These are phyloP conservation scores for Aureobasidium sp. DNA, from an alignment of 2,329 filamentous ascomycete species.

Conservation along the genomic window DNA sequence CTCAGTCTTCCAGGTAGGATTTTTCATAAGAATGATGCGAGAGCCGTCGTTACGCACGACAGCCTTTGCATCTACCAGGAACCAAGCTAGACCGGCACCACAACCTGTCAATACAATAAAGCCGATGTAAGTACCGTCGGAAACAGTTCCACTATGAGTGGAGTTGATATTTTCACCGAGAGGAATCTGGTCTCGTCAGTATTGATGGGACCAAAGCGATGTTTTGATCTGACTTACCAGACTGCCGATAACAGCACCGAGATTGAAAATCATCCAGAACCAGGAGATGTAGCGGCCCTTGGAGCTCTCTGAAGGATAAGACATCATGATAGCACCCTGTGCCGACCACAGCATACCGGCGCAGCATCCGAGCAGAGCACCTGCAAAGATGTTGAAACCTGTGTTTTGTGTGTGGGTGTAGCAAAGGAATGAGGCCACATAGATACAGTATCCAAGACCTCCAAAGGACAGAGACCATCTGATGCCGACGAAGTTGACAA, in stretches of 20 bases:
- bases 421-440: constrained; percentile 62
- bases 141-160: constrained; percentile 46
- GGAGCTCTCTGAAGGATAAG: constrained; percentile 70
- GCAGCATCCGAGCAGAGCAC: constrained; percentile 68
- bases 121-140: constrained; percentile 77
- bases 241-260: constrained; percentile 81
- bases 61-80: constrained; percentile 62
- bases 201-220: no score
- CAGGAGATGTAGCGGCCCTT: constrained; percentile 86
- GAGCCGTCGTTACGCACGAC: constrained; percentile 72
- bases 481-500: constrained; percentile 70
- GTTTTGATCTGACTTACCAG: constrained; percentile 40
- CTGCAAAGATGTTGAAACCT: constrained; percentile 70
- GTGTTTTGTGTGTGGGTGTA: constrained; percentile 62
- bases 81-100: constrained; percentile 63
- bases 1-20: constrained; percentile 79
- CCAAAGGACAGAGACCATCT: constrained; percentile 62
- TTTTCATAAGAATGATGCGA: constrained; percentile 78
- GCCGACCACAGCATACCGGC: constrained; percentile 77
- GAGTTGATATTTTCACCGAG: constrained; percentile 64
- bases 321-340: constrained; percentile 83
- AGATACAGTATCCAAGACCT: constrained; percentile 70
- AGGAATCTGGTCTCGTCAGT: constrained; percentile 48
- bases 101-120: constrained; percentile 77
- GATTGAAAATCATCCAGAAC: constrained; percentile 95